These are phyloP conservation scores for Hypoxylon intermedium DNA, from an alignment of 495 filamentous ascomycete genomes.

Conservation along the genomic window DNA sequence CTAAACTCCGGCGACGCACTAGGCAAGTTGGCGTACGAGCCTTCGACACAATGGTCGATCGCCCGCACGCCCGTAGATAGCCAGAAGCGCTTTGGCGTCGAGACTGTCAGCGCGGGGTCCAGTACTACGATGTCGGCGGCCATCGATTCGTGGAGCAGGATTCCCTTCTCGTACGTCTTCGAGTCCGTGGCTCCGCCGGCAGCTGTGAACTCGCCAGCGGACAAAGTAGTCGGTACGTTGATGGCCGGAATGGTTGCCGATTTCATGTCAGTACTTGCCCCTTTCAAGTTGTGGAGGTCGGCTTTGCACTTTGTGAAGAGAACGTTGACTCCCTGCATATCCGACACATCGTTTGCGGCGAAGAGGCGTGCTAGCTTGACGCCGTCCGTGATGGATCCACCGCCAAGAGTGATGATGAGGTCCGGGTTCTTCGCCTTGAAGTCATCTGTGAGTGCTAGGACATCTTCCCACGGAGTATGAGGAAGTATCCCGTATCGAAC, in stretches of 20 bases:
- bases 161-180: slow-evolving; percentile 59
- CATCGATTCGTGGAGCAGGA: slow-evolving; percentile 55
- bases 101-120: slow-evolving; percentile 61
- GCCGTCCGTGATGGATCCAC: slow-evolving; percentile 66
- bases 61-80: slow-evolving; percentile 66
- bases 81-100: slow-evolving; percentile 67
- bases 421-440: slow-evolving; percentile 57
- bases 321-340: slow-evolving; percentile 51
- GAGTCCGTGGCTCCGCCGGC: slow-evolving; percentile 64
- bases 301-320: slow-evolving; percentile 47
- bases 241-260: slow-evolving; percentile 60
- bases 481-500: slow-evolving; percentile 63
- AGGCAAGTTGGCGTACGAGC: slow-evolving; percentile 54
- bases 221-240: slow-evolving; percentile 68
- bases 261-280: slow-evolving; percentile 13
- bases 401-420: slow-evolving; percentile 66
- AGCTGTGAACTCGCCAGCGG: slow-evolving; percentile 67
- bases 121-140: slow-evolving; percentile 64
- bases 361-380: slow-evolving; percentile 64
- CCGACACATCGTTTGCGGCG: slow-evolving; percentile 54
- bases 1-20: slow-evolving; percentile 43
- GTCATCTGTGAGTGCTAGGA: slow-evolving; percentile 62
- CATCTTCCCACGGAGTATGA: slow-evolving; percentile 67
- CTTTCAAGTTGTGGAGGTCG: slow-evolving; percentile 13
- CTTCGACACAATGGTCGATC: slow-evolving; percentile 72